phyloP scores from a whole-genome alignment of 75 land plant species.

The Picea sitchensis region DNA sequence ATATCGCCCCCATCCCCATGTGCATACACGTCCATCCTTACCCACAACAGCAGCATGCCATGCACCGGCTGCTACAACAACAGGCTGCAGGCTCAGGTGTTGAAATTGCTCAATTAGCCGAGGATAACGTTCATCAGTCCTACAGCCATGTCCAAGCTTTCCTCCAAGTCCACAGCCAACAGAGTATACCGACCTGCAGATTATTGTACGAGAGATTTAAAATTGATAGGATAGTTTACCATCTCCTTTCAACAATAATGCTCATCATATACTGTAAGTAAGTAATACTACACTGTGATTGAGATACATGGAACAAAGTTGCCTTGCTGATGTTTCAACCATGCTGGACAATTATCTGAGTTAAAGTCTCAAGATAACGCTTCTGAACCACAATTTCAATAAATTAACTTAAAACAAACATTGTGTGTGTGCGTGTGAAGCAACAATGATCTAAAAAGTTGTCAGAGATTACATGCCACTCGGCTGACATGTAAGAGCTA shows the following conservation, averaged over 20 bases:
- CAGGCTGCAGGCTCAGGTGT: constrained; percentile 57
- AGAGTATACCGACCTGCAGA: constrained; percentile 83
- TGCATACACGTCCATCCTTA: constrained; percentile 74
- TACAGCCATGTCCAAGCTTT: constrained; percentile 81
- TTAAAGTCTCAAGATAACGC: background rate
- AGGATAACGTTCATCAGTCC: constrained; percentile 65
- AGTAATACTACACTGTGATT: background rate
- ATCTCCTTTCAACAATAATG: background rate
- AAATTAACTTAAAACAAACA: background rate
- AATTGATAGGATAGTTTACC: background rate
- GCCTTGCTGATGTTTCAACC: background rate
- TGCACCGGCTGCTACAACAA: constrained; percentile 79
- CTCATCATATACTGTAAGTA: background rate
- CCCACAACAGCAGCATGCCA: constrained; percentile 90
- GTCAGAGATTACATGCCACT: constrained; percentile 60
- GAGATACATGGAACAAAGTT: background rate
- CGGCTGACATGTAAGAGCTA: constrained; percentile 75
- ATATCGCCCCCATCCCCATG: constrained; percentile 92
- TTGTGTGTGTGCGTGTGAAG: background rate
- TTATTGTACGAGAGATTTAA: background rate
- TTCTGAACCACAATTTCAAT: background rate
- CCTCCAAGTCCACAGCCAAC: constrained; percentile 92
- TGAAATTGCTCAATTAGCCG: constrained; percentile 63
- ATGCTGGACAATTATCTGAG: background rate
- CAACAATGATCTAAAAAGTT: background rate